These are phyloP conservation scores for Boletus patriciae DNA, from an alignment of 768 basidiomycete genomes.

Conservation along the genomic window DNA sequence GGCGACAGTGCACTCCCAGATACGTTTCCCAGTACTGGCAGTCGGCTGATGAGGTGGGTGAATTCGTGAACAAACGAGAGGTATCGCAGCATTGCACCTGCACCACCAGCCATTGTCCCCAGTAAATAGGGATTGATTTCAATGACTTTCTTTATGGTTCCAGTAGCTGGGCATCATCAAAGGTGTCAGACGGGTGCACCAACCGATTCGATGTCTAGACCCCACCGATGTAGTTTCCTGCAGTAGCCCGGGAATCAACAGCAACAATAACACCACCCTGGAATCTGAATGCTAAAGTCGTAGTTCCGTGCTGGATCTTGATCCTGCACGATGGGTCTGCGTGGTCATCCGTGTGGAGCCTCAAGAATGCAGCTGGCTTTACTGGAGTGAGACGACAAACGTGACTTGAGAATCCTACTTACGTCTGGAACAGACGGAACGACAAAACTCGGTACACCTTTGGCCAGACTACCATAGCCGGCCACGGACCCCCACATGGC, in stretches of 20 bases:
- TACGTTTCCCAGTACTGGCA: conserved; percentile 99
- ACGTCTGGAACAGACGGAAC: conserved; percentile 78
- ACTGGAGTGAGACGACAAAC: conserved; percentile 10
- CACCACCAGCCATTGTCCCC: conserved; percentile 99
- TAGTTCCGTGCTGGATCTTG: conserved; percentile 98
- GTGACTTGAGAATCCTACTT: conserved; percentile 31
- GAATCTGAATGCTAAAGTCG: conserved; percentile 95
- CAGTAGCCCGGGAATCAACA: conserved; percentile 97
- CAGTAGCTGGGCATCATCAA: conserved; percentile 60
- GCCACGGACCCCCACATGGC: conserved; percentile 80
- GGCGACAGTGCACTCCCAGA: conserved; percentile 94
- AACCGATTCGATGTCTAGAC: conserved; percentile 12
- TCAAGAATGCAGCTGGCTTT: conserved; percentile 88
- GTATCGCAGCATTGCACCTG: conserved; percentile 55
- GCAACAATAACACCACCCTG: conserved; percentile 98
- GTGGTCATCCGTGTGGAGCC: conserved; percentile 92
- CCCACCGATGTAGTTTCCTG: conserved; percentile 94
- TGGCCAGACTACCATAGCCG: conserved; percentile 75
- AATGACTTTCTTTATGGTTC: conserved; percentile 99
- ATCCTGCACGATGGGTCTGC: conserved; percentile 94
- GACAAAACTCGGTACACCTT: conserved; percentile 69
- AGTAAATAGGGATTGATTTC: conserved; percentile 98
- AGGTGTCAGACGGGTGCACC: neutral
- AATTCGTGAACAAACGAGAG: conserved; percentile 2
- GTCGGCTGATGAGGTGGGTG: conserved; percentile 56